Evolutionary conservation across 139 green algal species (phyloP).

Genomic region (Asterochloris sp.): DNA sequence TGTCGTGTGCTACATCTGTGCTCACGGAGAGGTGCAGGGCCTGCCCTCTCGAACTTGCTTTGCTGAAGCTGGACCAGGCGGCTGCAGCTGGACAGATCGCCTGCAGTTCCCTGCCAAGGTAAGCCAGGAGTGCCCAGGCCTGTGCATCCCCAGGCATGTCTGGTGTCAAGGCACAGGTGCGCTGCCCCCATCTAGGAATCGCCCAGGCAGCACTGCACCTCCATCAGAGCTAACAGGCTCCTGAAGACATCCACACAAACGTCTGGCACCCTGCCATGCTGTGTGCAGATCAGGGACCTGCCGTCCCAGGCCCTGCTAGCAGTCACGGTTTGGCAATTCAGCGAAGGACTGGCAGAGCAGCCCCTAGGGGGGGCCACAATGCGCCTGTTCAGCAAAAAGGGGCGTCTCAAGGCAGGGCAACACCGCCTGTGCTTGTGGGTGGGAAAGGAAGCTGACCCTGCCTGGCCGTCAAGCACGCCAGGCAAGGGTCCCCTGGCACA

Average conservation of each 20-base stretch:
- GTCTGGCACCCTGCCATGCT: not conserved
- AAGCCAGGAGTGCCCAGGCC: not conserved
- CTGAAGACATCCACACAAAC: no score
- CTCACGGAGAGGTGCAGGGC: slow-evolving; percentile 48
- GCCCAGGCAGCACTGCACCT: no score
- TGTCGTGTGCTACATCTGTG: slow-evolving; percentile 44
- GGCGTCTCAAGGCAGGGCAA: slow-evolving; percentile 72
- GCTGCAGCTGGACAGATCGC: slow-evolving; percentile 45
- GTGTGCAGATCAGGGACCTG: slow-evolving; percentile 78
- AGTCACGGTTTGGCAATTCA: slow-evolving; percentile 62
- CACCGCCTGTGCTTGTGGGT: slow-evolving; percentile 67
- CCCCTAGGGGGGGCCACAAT: slow-evolving; percentile 63
- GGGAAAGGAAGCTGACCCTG: slow-evolving; percentile 41
- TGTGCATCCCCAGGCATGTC: not conserved
- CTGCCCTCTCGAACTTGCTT: slow-evolving; percentile 48
- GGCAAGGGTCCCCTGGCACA: slow-evolving; percentile 68
- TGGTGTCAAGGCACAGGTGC: no score
- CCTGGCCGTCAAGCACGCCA: slow-evolving; percentile 54
- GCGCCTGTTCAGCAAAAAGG: slow-evolving; percentile 85
- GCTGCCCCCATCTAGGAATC: no score
- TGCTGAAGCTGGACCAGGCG: slow-evolving; percentile 25
- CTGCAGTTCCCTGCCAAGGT: slow-evolving; percentile 8
- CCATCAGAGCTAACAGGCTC: no score
- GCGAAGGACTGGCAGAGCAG: slow-evolving; percentile 22
- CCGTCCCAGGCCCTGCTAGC: slow-evolving; percentile 63